Evolutionary conservation across 2,329 filamentous ascomycete genomes (phyloP).

Genomic region (Rhinocladiella mackenziei): DNA sequence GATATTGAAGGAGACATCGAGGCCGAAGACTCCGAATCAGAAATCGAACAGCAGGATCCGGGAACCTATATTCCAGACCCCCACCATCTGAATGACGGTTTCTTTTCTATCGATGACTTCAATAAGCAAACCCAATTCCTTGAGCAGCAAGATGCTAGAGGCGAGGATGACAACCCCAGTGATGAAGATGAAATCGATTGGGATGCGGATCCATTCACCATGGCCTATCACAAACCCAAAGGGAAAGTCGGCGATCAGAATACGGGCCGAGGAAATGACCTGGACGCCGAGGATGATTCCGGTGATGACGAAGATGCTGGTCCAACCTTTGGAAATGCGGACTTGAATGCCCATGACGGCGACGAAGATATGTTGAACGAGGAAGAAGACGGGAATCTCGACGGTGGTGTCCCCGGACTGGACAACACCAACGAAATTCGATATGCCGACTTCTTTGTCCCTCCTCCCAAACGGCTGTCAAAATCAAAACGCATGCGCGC

Average conservation of each 20-base stretch:
- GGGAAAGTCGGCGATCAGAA: background rate
- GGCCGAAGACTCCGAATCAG: conserved; percentile 30
- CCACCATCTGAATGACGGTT: conserved; percentile 88
- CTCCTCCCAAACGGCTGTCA: conserved; percentile 67
- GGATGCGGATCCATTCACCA: conserved; percentile 67
- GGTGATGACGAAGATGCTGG: conserved; percentile 72
- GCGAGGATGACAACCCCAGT: conserved; percentile 70
- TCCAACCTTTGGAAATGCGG: conserved; percentile 77
- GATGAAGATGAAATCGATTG: conserved; percentile 88
- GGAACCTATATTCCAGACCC: conserved; percentile 66
- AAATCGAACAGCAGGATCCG: conserved; percentile 37
- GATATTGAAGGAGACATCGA: conserved; percentile 34
- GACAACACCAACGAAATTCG: conserved; percentile 82
- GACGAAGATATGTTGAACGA: conserved; percentile 58
- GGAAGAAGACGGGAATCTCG: conserved; percentile 49
- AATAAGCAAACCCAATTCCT: conserved; percentile 89
- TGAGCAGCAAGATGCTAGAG: conserved; percentile 76
- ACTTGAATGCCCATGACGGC: conserved; percentile 64
- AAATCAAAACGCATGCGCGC: conserved; percentile 53
- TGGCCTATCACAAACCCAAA: conserved; percentile 33
- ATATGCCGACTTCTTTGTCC: conserved; percentile 91
- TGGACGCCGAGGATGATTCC: conserved; percentile 50
- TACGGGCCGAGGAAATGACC: conserved; percentile 29
- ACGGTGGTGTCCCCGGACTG: conserved; percentile 53
- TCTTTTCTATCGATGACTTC: conserved; percentile 97